Conservation (phyloP, 2,329 filamentous ascomycete genomes). For the Dactylellina leptospora region DNA sequence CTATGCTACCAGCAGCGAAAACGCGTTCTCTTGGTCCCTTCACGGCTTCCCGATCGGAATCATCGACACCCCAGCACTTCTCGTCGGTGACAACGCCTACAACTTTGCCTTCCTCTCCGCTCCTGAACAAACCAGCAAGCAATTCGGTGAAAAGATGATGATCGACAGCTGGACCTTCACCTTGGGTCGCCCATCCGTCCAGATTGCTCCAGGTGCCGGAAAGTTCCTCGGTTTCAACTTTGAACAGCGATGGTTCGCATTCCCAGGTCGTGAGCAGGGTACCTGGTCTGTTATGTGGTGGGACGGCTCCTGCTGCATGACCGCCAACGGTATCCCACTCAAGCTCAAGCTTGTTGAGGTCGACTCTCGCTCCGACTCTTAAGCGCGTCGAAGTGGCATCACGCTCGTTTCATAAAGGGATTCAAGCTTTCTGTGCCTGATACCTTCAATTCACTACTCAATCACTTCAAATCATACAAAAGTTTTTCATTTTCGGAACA, state of each 20-base stretch:
- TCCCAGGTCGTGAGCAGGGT: slow-evolving; percentile 33
- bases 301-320: slow-evolving; percentile 49
- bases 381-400: not conserved
- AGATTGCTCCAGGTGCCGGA: slow-evolving; percentile 39
- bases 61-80: slow-evolving; percentile 39
- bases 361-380: slow-evolving; percentile 21
- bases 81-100: slow-evolving; percentile 26
- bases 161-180: slow-evolving; percentile 45
- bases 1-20: slow-evolving; percentile 33
- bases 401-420: not conserved
- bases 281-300: slow-evolving; percentile 51
- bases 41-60: slow-evolving; percentile 46
- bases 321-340: slow-evolving; percentile 37
- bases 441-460: slow-evolving; percentile 25
- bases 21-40: slow-evolving; percentile 34
- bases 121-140: slow-evolving; percentile 32
- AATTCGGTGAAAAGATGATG: slow-evolving; percentile 41
- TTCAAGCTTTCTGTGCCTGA: not conserved
- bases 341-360: slow-evolving; percentile 42
- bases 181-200: slow-evolving; percentile 34
- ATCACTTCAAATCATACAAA: slow-evolving; percentile 5
- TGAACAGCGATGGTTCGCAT: slow-evolving; percentile 49
- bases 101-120: slow-evolving; percentile 39
- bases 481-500: slow-evolving; percentile 8
- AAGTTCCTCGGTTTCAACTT: slow-evolving; percentile 52